These are phyloP conservation scores for Gigaspora rosea DNA, from an alignment of 192 early-diverging fungal genomes.

Conservation along the genomic window DNA sequence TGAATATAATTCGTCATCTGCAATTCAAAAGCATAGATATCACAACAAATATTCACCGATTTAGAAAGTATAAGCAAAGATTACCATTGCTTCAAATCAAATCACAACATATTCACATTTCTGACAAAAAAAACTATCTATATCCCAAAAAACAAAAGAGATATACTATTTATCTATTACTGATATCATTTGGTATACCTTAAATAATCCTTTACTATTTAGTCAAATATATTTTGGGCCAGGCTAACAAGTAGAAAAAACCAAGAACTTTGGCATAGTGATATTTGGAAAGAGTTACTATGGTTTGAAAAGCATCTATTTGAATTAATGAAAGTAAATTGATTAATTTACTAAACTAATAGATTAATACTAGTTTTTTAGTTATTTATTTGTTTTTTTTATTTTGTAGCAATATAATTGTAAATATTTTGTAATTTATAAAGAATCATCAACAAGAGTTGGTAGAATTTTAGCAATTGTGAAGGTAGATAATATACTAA, in stretches of 20 bases:
- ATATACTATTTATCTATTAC: slow-evolving; percentile 7
- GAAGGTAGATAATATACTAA: background rate
- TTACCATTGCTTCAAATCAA: background rate
- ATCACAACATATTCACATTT: background rate
- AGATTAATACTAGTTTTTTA: background rate
- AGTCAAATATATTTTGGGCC: background rate
- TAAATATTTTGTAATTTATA: background rate
- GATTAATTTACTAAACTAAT: background rate
- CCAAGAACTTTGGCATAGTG: background rate
- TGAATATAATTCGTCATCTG: background rate
- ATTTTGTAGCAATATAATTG: background rate
- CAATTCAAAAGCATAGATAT: background rate
- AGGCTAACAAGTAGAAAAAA: background rate
- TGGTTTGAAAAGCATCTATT: background rate
- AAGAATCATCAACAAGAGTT: background rate
- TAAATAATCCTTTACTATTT: slow-evolving; percentile 2
- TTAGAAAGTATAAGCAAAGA: background rate
- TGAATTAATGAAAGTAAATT: background rate
- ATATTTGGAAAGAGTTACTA: background rate
- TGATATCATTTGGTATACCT: background rate
- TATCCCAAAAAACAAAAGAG: background rate
- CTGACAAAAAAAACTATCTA: background rate
- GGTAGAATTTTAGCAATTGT: background rate
- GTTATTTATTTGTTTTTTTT: background rate
- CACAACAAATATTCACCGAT: background rate